Evolutionary conservation across 108 stramenopile genomes (phyloP).

Genomic region (Skeletonema tropicum): DNA sequence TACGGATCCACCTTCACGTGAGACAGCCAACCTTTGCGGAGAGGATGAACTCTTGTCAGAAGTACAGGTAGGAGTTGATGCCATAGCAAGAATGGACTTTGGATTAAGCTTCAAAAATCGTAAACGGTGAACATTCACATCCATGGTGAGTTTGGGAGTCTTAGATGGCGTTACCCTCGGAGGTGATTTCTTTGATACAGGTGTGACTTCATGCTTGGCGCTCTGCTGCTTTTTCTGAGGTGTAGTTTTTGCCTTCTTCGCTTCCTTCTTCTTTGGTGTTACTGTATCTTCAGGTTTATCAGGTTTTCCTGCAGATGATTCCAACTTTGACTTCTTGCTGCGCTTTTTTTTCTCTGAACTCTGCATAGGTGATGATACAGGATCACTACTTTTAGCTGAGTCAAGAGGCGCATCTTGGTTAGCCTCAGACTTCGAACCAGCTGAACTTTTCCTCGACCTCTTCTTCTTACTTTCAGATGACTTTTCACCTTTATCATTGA

Average conservation of each 20-base stretch:
- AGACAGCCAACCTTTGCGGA: conserved; percentile 42
- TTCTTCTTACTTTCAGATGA: neutral
- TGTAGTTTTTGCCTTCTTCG: conserved; percentile 6
- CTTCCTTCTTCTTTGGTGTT: conserved; percentile 20
- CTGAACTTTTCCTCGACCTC: neutral
- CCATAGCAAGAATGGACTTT: conserved; percentile 58
- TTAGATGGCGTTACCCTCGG: conserved; percentile 7
- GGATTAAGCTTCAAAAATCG: conserved; percentile 68
- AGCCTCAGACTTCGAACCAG: neutral
- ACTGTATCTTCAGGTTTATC: neutral
- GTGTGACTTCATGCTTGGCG: conserved; percentile 11
- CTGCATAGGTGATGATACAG: conserved; percentile 2
- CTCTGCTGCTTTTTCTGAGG: conserved; percentile 16
- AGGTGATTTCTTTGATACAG: conserved; percentile 17
- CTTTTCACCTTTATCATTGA: neutral
- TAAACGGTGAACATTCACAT: conserved; percentile 72
- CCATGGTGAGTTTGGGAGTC: conserved; percentile 47
- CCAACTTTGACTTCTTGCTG: conserved; percentile 19
- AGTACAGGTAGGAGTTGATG: conserved; percentile 27
- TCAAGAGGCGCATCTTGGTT: conserved; percentile 2
- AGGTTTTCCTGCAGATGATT: neutral
- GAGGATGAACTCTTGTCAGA: conserved; percentile 29
- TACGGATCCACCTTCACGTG: conserved; percentile 71
- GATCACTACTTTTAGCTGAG: neutral
- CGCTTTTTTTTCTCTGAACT: conserved; percentile 11